phyloP scores from a whole-genome alignment of 2,329 filamentous ascomycete species.

The Triangularia setosa region DNA sequence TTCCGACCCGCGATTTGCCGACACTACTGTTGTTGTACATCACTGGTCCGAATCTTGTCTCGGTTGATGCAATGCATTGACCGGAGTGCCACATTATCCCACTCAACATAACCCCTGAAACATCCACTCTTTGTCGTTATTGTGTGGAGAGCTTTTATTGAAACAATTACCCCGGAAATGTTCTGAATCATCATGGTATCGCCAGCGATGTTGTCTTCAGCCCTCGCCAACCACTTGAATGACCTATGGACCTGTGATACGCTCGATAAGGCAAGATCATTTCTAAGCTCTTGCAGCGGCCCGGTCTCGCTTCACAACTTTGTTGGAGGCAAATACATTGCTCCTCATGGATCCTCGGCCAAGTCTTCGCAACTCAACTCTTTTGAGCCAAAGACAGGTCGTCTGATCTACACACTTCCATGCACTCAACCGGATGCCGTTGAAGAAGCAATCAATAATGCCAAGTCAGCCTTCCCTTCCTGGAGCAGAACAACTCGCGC shows the following conservation, averaged over 20 bases:
- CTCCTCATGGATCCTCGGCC: background rate
- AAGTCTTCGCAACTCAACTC: slow-evolving; percentile 26
- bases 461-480: slow-evolving; percentile 27
- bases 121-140: background rate
- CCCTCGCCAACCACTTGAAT: background rate
- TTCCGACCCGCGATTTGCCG: slow-evolving; percentile 20
- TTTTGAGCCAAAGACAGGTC: slow-evolving; percentile 31
- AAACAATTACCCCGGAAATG: background rate
- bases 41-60: background rate
- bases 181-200: background rate
- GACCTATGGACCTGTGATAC: slow-evolving; percentile 28
- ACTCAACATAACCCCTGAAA: background rate
- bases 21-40: background rate
- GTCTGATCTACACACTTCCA: slow-evolving; percentile 25
- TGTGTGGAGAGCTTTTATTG: background rate
- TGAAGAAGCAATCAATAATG: slow-evolving; percentile 25
- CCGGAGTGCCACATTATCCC: background rate
- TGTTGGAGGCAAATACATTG: slow-evolving; percentile 21
- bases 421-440: slow-evolving; percentile 26
- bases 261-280: slow-evolving; percentile 27
- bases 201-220: background rate
- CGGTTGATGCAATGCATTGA: background rate
- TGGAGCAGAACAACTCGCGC: slow-evolving; percentile 30
- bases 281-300: slow-evolving; percentile 14
- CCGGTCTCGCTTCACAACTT: slow-evolving; percentile 16